These are phyloP conservation scores for Trifolium repens DNA, from an alignment of 306 rosid species.

Conservation along the genomic window DNA sequence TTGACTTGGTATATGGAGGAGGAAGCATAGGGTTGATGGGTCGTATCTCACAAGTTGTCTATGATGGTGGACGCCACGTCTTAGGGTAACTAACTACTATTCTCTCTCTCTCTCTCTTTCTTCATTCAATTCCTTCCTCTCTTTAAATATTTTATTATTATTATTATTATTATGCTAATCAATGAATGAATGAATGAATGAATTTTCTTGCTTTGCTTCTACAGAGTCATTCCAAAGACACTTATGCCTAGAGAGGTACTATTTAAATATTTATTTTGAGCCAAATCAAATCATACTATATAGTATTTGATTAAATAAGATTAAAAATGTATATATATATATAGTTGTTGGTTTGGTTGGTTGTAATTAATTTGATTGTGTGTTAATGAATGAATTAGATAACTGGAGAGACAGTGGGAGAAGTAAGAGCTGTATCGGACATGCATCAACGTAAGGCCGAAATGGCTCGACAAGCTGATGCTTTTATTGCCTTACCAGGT, in stretches of 20 bases:
- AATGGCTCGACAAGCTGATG: slow-evolving; percentile 95
- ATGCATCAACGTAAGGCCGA: slow-evolving; percentile 99
- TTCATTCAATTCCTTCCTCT: too few species aligned
- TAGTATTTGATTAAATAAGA: not conserved
- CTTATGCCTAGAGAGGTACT: slow-evolving; percentile 90
- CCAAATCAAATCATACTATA: too few species aligned
- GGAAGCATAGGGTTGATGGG: slow-evolving; percentile 99
- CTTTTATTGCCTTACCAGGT: slow-evolving; percentile 95
- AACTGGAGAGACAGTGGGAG: slow-evolving; percentile 86
- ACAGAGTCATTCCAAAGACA: slow-evolving; percentile 87
- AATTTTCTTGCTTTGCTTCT: not conserved
- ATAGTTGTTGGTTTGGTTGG: not conserved
- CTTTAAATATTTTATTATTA: too few species aligned
- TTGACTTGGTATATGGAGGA: slow-evolving; percentile 98
- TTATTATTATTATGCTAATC: not conserved
- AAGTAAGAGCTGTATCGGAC: slow-evolving; percentile 81
- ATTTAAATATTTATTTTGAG: too few species aligned
- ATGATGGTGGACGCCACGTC: slow-evolving; percentile 97
- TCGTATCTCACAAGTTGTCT: slow-evolving; percentile 79
- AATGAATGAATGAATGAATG: not conserved
- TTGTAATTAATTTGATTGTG: too few species aligned
- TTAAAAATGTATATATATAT: not conserved
- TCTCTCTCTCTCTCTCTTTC: not conserved
- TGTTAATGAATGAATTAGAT: slow-evolving; percentile 45
- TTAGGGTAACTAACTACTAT: slow-evolving; percentile 62